These are phyloP conservation scores for Chytriomyces confervae DNA, from an alignment of 192 early-diverging fungal species.

Conservation along the genomic window DNA sequence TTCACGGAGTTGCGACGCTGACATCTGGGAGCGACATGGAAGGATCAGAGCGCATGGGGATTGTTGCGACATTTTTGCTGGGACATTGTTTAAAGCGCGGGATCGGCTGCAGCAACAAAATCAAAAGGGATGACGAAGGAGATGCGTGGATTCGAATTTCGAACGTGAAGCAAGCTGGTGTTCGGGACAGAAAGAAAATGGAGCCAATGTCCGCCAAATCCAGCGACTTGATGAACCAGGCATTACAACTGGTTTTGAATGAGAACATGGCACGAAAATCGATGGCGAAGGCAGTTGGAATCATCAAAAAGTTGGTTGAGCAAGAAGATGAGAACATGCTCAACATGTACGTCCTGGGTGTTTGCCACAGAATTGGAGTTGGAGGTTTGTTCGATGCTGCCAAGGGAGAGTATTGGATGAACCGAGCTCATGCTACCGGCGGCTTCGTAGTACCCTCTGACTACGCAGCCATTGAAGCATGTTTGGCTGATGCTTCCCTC, in stretches of 20 bases:
- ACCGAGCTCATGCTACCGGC: neutral
- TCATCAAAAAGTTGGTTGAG: neutral
- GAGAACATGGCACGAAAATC: neutral
- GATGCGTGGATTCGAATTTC: neutral
- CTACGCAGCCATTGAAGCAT: neutral
- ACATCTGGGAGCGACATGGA: neutral
- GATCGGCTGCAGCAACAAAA: neutral
- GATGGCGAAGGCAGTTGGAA: neutral
- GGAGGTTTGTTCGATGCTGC: neutral
- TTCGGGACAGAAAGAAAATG: neutral
- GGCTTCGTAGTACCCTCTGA: too few species aligned
- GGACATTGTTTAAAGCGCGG: neutral
- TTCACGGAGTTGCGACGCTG: neutral
- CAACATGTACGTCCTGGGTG: neutral
- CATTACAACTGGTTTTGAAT: neutral
- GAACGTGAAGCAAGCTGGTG: neutral
- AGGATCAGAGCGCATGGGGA: neutral
- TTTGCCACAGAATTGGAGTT: neutral
- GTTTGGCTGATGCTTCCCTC: neutral
- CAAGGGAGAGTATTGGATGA: slow-evolving; percentile 2
- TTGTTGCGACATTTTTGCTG: neutral
- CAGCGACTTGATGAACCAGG: too few species aligned
- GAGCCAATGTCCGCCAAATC: neutral
- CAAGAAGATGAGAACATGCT: neutral
- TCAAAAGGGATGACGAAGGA: neutral